These are phyloP conservation scores for Sugiyamaella castrensis DNA, from an alignment of 1,139 yeast genomes.

Conservation along the genomic window DNA sequence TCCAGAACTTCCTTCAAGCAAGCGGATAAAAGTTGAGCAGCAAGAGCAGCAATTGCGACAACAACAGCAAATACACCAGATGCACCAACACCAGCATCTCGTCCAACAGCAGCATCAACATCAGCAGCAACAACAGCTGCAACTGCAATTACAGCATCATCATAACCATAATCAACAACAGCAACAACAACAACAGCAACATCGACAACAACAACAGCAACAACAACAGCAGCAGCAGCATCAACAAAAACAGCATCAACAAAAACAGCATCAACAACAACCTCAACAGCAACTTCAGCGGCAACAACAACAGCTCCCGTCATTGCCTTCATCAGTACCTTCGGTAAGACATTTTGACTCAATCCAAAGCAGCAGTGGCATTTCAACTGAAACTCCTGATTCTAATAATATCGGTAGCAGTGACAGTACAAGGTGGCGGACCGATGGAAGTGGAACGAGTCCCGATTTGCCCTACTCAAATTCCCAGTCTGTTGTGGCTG, in stretches of 20 bases:
- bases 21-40: constrained; percentile 1
- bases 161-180: neutral
- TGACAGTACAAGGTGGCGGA: too few relatives aligned
- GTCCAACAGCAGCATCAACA: neutral
- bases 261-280: too few relatives aligned
- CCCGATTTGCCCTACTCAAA: too few relatives aligned
- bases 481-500: neutral
- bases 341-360: too few relatives aligned
- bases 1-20: neutral
- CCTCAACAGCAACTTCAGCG: too few relatives aligned
- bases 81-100: neutral
- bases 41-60: neutral
- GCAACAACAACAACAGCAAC: constrained; percentile 1
- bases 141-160: neutral
- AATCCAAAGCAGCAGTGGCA: too few relatives aligned
- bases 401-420: too few relatives aligned
- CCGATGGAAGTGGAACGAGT: too few relatives aligned
- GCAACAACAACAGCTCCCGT: too few relatives aligned
- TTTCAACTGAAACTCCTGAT: too few relatives aligned
- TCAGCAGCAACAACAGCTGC: neutral
- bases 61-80: neutral
- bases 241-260: too few relatives aligned
- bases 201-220: neutral
- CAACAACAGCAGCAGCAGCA: neutral
- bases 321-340: too few relatives aligned